Evolutionary conservation across 1,284 basidiomycete genomes (phyloP).

Genomic region (Rhodotorula sp.): DNA sequence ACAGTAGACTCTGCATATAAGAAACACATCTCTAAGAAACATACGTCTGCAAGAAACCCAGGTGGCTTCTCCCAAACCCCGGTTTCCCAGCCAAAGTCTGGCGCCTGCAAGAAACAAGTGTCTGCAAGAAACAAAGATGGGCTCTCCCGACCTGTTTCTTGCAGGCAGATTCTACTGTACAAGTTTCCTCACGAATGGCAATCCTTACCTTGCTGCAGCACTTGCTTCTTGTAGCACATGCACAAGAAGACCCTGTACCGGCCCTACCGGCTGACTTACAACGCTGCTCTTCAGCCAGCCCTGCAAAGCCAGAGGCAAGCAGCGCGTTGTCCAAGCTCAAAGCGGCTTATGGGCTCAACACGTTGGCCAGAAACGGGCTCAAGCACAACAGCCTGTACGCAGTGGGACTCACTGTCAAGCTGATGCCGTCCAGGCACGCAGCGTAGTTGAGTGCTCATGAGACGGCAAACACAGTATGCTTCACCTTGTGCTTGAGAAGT

Average conservation of each 20-base stretch:
- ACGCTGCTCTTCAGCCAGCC: slow-evolving; percentile 7
- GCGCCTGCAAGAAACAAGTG: too few relatives aligned
- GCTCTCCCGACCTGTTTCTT: too few relatives aligned
- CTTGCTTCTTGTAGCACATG: neutral
- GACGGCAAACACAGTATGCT: slow-evolving; percentile 37
- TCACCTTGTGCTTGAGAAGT: too few relatives aligned
- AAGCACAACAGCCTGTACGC: slow-evolving; percentile 34
- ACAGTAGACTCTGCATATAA: too few relatives aligned
- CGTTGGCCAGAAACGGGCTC: neutral
- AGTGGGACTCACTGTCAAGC: slow-evolving; percentile 17
- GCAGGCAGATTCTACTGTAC: too few relatives aligned
- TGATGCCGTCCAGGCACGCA: slow-evolving; percentile 44
- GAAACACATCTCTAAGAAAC: too few relatives aligned
- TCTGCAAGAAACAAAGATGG: too few relatives aligned
- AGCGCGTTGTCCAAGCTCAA: slow-evolving; percentile 10
- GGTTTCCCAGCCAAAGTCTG: too few relatives aligned
- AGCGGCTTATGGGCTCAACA: neutral
- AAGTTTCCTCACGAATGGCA: neutral
- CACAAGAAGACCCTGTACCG: slow-evolving; percentile 8
- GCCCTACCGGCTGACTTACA: slow-evolving; percentile 1
- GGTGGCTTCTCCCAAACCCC: too few relatives aligned
- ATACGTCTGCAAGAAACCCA: too few relatives aligned
- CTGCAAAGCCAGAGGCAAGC: slow-evolving; percentile 35
- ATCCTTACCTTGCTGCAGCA: neutral
- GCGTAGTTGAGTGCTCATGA: slow-evolving; percentile 42